Conservation (phyloP, 257 asterid species). For the Plantago ovata region DNA sequence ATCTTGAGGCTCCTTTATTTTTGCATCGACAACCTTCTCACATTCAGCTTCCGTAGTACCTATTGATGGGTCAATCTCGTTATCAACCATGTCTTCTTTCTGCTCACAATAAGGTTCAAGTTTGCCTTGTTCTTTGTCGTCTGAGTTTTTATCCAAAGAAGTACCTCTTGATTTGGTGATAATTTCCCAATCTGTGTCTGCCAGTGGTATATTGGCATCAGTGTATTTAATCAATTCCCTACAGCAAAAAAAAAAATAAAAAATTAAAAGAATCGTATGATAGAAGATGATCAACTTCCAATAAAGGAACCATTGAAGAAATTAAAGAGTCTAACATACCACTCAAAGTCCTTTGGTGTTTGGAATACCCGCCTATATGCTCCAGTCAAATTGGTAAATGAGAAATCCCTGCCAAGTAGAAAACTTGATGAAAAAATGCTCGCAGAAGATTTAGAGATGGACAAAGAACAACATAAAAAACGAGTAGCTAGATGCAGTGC, state of each 20-base stretch:
- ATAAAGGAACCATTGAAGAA: slow-evolving; percentile 8
- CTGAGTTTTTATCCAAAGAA: slow-evolving; percentile 19
- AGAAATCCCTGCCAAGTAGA: slow-evolving; percentile 67
- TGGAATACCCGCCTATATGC: slow-evolving; percentile 88
- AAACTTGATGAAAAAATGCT: slow-evolving; percentile 17
- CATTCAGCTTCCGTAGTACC: slow-evolving; percentile 18
- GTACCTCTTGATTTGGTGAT: slow-evolving; percentile 42
- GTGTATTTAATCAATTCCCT: slow-evolving; percentile 80
- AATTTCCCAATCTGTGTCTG: slow-evolving; percentile 74
- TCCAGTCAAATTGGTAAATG: slow-evolving; percentile 81
- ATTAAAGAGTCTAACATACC: slow-evolving; percentile 42
- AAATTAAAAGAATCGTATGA: slow-evolving; percentile 12
- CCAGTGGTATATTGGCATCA: slow-evolving; percentile 66
- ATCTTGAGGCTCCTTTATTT: slow-evolving; percentile 28
- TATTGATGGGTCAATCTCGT: slow-evolving; percentile 18
- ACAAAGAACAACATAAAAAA: slow-evolving; percentile 9
- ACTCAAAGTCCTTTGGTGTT: slow-evolving; percentile 79
- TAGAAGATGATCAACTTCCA: slow-evolving; percentile 14
- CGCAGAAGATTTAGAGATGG: background rate
- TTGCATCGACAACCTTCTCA: slow-evolving; percentile 21
- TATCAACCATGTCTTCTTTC: slow-evolving; percentile 25
- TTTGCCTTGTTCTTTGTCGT: slow-evolving; percentile 21
- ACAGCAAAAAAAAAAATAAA: slow-evolving; percentile 14
- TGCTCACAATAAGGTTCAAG: slow-evolving; percentile 17
- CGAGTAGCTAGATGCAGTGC: slow-evolving; percentile 7